Conservation (phyloP, 78 protist genomes). For the Cavenderia fasciculata region DNA sequence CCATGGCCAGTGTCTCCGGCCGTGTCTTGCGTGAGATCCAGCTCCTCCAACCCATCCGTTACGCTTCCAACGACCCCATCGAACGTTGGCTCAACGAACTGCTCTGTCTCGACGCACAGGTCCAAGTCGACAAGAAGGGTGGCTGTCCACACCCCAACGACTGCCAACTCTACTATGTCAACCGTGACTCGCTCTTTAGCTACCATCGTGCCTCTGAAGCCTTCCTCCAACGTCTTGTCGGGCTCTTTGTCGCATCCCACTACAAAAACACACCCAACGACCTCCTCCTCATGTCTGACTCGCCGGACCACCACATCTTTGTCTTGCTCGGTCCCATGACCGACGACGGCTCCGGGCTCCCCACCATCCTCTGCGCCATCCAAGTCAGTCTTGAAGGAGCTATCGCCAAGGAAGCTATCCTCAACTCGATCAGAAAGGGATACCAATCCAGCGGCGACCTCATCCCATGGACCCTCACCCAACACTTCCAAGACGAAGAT, state of each 20-base stretch:
- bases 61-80: slow-evolving; percentile 63
- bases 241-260: slow-evolving; percentile 97
- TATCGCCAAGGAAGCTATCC: slow-evolving; percentile 84
- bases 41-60: slow-evolving; percentile 98
- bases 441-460: slow-evolving; percentile 95
- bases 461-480: slow-evolving; percentile 99
- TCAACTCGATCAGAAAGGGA: slow-evolving; percentile 84
- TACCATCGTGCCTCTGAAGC: slow-evolving; percentile 95
- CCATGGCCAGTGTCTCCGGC: background rate
- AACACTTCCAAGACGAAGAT: slow-evolving; percentile 94
- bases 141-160: slow-evolving; percentile 93
- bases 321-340: slow-evolving; percentile 95
- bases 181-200: slow-evolving; percentile 99
- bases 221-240: slow-evolving; percentile 95
- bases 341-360: slow-evolving; percentile 73
- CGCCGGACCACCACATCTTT: slow-evolving; percentile 99
- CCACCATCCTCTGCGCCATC: slow-evolving; percentile 95
- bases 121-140: background rate
- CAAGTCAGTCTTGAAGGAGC: slow-evolving; percentile 97
- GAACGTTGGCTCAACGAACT: slow-evolving; percentile 94
- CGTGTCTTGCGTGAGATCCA: slow-evolving; percentile 90
- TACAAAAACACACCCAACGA: slow-evolving; percentile 99
- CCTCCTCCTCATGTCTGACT: slow-evolving; percentile 98
- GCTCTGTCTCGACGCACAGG: slow-evolving; percentile 95
- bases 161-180: slow-evolving; percentile 96